Conservation (phyloP, 768 basidiomycete genomes). For the Kwoniella dendrophila region DNA sequence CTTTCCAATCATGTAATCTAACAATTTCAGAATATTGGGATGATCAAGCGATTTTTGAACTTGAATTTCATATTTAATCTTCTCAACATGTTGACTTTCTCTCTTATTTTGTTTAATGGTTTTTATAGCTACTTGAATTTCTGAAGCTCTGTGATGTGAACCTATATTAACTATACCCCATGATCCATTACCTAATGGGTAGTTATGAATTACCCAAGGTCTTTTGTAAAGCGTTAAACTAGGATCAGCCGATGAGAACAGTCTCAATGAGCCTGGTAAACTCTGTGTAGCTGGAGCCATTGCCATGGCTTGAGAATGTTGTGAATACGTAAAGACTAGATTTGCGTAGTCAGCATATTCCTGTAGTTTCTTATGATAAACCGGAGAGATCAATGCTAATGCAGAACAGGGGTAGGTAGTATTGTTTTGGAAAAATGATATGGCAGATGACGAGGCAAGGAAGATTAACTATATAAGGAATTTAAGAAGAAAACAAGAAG, state of each 20-base stretch:
- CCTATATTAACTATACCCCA: constrained; percentile 36
- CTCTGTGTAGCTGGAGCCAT: neutral
- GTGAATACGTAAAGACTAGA: neutral
- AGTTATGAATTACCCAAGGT: constrained; percentile 28
- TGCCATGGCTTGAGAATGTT: constrained; percentile 3
- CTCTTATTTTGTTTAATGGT: neutral
- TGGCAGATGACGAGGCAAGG: neutral
- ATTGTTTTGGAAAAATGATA: no score
- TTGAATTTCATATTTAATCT: constrained; percentile 16
- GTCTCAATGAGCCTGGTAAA: neutral
- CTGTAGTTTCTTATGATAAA: no score
- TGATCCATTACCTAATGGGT: constrained; percentile 31
- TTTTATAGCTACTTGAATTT: constrained; percentile 33
- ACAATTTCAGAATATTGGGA: constrained; percentile 30
- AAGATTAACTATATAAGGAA: neutral
- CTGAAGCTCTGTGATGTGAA: neutral
- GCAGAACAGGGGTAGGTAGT: neutral
- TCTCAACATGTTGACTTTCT: neutral
- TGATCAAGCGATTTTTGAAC: constrained; percentile 23
- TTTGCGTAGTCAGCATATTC: no score
- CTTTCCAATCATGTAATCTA: constrained; percentile 29
- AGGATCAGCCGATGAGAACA: constrained; percentile 9
- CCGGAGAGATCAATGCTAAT: neutral
- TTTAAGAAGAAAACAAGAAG: neutral
- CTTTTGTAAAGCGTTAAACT: neutral